phyloP scores from a whole-genome alignment of 2,329 filamentous ascomycete genomes.

The Colletotrichum sp. region DNA sequence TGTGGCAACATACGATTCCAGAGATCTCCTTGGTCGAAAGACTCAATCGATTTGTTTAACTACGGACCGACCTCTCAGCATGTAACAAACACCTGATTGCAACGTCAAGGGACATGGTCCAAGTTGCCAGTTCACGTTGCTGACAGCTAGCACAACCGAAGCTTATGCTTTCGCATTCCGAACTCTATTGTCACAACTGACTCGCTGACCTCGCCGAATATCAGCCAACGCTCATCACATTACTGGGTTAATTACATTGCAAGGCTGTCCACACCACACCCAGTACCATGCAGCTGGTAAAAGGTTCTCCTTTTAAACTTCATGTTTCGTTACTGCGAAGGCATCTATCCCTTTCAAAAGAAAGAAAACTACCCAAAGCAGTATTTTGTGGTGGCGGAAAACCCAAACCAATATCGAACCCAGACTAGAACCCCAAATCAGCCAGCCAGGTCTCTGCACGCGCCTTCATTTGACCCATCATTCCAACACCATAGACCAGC shows the following conservation, averaged over 20 bases:
- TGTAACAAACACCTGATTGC: neutral
- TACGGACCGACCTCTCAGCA: neutral
- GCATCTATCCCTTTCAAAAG: neutral
- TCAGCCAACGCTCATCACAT: neutral
- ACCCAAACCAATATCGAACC: neutral
- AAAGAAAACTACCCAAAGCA: neutral
- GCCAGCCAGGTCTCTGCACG: neutral
- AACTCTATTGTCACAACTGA: neutral
- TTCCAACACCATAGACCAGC: neutral
- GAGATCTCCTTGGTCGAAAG: neutral
- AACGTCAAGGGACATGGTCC: neutral
- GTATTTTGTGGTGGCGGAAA: neutral
- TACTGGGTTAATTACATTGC: neutral
- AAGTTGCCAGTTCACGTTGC: neutral
- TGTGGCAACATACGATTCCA: neutral
- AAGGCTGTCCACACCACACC: neutral
- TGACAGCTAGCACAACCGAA: neutral
- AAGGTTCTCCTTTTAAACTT: neutral
- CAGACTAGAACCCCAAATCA: neutral
- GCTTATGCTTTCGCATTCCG: neutral
- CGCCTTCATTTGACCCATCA: neutral
- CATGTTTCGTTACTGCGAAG: neutral
- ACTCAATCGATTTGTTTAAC: neutral
- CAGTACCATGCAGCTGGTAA: neutral
- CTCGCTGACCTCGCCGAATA: neutral